A percentile compares a stretch with the other conserved stretches of the same genome.
These are phyloP conservation scores for Achaetomiella virescens DNA, from an alignment of 495 filamentous ascomycete genomes.

Conservation along the genomic window DNA sequence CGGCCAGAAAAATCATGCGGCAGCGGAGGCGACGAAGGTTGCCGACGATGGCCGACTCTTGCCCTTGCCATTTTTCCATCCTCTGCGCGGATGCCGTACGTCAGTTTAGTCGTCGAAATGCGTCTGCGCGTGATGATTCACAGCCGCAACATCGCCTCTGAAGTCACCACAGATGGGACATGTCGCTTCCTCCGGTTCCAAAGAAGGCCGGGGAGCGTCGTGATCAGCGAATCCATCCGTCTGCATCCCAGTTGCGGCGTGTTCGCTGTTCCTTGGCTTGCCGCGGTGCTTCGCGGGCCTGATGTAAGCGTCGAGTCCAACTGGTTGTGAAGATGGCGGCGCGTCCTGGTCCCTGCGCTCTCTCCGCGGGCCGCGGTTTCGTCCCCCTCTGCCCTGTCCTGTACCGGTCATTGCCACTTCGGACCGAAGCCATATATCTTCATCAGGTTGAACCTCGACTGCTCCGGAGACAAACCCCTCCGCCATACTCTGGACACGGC, in stretches of 20 bases:
- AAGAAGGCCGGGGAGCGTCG: neutral
- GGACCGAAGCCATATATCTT: neutral
- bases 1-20: neutral
- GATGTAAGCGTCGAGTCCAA: constrained; percentile 42
- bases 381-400: neutral
- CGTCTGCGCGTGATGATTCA: constrained; percentile 51
- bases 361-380: constrained; percentile 1
- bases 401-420: neutral
- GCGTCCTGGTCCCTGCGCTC: constrained; percentile 5
- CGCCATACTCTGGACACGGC: constrained; percentile 57
- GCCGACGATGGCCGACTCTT: neutral
- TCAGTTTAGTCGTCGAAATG: constrained; percentile 40
- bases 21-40: neutral
- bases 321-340: constrained; percentile 15
- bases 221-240: neutral
- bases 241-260: constrained; percentile 3
- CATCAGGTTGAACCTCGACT: neutral
- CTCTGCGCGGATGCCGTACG: neutral
- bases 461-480: constrained; percentile 14
- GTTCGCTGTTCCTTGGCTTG: constrained; percentile 21
- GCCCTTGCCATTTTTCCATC: neutral
- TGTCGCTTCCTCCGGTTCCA: constrained; percentile 22
- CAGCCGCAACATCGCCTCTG: constrained; percentile 53
- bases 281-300: constrained; percentile 36
- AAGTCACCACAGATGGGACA: constrained; percentile 58